Percentiles rank a stretch among this genome's conserved stretches.
Conservation (phyloP, 805 yeast genomes). For the Schizosaccharomyces lindneri region DNA sequence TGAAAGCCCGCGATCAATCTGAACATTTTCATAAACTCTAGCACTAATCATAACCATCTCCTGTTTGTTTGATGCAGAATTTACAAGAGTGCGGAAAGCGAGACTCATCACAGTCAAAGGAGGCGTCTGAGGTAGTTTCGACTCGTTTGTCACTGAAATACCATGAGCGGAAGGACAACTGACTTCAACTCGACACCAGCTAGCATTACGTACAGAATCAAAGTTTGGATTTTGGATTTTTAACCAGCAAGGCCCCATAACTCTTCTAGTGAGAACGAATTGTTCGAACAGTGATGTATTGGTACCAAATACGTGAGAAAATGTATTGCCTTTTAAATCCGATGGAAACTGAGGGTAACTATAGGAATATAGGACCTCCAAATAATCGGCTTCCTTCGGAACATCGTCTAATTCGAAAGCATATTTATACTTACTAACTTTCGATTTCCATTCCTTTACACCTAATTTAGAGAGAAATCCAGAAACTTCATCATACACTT, state of each 20-base stretch:
- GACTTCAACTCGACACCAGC: slow-evolving; percentile 65
- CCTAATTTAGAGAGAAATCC: slow-evolving; percentile 42
- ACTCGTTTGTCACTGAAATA: slow-evolving; percentile 23
- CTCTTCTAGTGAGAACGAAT: slow-evolving; percentile 53
- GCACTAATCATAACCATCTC: slow-evolving; percentile 68
- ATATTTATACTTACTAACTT: slow-evolving; percentile 50
- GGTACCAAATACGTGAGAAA: slow-evolving; percentile 57
- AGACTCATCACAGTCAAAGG: slow-evolving; percentile 49
- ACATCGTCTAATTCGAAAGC: slow-evolving; percentile 68
- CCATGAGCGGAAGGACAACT: slow-evolving; percentile 18
- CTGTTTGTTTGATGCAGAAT: slow-evolving; percentile 47
- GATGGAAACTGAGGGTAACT: slow-evolving; percentile 24
- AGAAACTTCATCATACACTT: slow-evolving; percentile 53
- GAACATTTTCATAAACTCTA: slow-evolving; percentile 41
- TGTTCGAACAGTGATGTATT: slow-evolving; percentile 54
- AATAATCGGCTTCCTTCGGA: slow-evolving; percentile 57
- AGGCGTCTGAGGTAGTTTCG: slow-evolving; percentile 21
- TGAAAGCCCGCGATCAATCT: slow-evolving; percentile 47
- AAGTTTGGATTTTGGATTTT: slow-evolving; percentile 44
- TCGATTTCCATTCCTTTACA: slow-evolving; percentile 36
- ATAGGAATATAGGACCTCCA: slow-evolving; percentile 55
- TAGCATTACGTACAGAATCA: slow-evolving; percentile 29
- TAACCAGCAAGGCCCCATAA: slow-evolving; percentile 98
- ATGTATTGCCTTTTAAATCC: slow-evolving; percentile 50
- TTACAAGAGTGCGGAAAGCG: slow-evolving; percentile 59